These are phyloP conservation scores for Sequoia sempervirens DNA, from an alignment of 75 land plant species.

Conservation along the genomic window DNA sequence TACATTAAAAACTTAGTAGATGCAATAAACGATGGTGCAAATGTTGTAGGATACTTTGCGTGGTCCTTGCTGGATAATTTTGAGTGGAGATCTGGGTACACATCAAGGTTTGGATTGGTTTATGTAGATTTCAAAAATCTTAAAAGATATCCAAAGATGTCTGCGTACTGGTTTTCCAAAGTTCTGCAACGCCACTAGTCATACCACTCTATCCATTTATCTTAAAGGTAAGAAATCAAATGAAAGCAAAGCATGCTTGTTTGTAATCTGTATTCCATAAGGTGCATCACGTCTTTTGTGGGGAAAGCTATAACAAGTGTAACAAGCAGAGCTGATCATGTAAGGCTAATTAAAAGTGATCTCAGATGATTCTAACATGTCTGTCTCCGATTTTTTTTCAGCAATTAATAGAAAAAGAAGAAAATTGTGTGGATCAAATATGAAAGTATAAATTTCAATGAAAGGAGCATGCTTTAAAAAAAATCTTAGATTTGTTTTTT, in stretches of 20 bases:
- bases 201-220: neutral
- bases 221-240: neutral
- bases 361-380: neutral
- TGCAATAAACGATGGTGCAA: slow-evolving; percentile 50
- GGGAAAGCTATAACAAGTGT: neutral
- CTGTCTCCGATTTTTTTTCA: neutral
- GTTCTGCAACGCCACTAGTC: slow-evolving; percentile 13
- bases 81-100: slow-evolving; percentile 54
- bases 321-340: neutral
- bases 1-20: slow-evolving; percentile 24
- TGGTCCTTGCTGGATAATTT: slow-evolving; percentile 70
- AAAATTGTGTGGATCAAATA: neutral
- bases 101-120: slow-evolving; percentile 48
- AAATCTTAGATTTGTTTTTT: neutral
- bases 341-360: neutral
- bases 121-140: slow-evolving; percentile 45
- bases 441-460: neutral
- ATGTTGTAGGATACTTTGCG: slow-evolving; percentile 56
- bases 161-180: slow-evolving; percentile 48
- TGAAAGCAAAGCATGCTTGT: neutral
- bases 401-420: neutral
- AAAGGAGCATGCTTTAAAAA: neutral
- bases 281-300: neutral
- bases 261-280: neutral
- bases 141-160: slow-evolving; percentile 49